These are phyloP conservation scores for Globisporangium orthogonon DNA, from an alignment of 352 stramenopile species.

Conservation along the genomic window DNA sequence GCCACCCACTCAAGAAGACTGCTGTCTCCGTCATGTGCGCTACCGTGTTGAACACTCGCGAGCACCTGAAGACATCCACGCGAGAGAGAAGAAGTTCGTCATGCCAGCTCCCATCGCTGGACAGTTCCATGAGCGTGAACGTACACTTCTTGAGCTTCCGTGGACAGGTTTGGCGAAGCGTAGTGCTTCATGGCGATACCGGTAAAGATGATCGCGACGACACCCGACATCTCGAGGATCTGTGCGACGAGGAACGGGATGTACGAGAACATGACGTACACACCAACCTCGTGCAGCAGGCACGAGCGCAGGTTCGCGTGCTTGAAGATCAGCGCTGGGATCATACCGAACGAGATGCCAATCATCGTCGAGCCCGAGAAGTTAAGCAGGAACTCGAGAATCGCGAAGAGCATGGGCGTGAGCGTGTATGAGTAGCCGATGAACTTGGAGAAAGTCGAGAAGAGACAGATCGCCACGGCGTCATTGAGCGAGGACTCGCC, in stretches of 20 bases:
- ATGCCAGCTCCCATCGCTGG: neutral
- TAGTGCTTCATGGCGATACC: constrained; percentile 91
- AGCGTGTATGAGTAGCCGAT: constrained; percentile 84
- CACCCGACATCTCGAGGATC: constrained; percentile 81
- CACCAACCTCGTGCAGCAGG: constrained; percentile 83
- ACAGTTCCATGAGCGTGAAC: constrained; percentile 14
- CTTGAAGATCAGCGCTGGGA: constrained; percentile 88
- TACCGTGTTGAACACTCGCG: constrained; percentile 87
- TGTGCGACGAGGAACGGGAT: constrained; percentile 70
- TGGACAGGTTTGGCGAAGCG: constrained; percentile 78
- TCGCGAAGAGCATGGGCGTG: constrained; percentile 66
- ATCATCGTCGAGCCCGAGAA: constrained; percentile 87
- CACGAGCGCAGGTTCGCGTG: constrained; percentile 84
- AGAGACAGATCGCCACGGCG: constrained; percentile 91
- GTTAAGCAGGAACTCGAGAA: constrained; percentile 88
- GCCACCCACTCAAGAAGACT: constrained; percentile 89
- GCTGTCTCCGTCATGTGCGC: constrained; percentile 89
- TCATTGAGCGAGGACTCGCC: constrained; percentile 94
- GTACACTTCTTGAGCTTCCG: constrained; percentile 76
- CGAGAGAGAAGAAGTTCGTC: neutral
- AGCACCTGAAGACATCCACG: constrained; percentile 35
- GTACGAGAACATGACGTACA: constrained; percentile 87
- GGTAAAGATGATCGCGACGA: constrained; percentile 93
- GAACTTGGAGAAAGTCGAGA: constrained; percentile 91
- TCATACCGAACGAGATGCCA: constrained; percentile 77